phyloP scores from a whole-genome alignment of 208 protist genomes.

The Trichomonas vaginalis region DNA sequence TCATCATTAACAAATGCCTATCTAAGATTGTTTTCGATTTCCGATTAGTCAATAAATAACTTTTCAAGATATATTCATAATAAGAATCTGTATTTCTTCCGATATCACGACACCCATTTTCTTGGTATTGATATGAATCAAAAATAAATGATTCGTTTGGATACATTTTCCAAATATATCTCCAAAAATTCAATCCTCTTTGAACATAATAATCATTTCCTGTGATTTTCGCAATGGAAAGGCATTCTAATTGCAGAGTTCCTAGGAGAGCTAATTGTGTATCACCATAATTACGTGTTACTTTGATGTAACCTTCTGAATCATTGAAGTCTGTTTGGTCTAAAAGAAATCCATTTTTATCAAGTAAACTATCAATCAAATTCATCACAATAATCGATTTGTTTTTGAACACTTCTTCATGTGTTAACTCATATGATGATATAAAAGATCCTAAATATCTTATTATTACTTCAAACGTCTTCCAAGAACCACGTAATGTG shows the following conservation, averaged over 20 bases:
- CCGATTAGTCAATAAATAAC: not conserved
- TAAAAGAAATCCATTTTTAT: not conserved
- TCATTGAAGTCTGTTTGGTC: not conserved
- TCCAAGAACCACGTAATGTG: not conserved
- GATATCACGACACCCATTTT: not conserved
- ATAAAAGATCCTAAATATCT: slow-evolving; percentile 53
- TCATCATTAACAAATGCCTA: not conserved
- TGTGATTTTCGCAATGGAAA: slow-evolving; percentile 40
- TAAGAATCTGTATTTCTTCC: not conserved
- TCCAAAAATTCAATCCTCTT: not conserved
- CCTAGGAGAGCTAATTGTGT: slow-evolving; percentile 39
- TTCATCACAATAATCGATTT: slow-evolving; percentile 32
- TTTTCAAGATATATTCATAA: not conserved
- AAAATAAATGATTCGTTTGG: not conserved
- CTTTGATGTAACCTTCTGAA: slow-evolving; percentile 15
- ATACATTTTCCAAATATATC: not conserved
- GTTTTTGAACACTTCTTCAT: slow-evolving; percentile 23
- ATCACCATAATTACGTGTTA: slow-evolving; percentile 16
- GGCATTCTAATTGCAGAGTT: slow-evolving; percentile 56
- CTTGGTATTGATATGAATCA: not conserved
- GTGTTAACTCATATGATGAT: slow-evolving; percentile 40
- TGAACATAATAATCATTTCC: slow-evolving; percentile 34
- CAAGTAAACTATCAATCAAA: slow-evolving; percentile 41
- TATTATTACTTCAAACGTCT: slow-evolving; percentile 59
- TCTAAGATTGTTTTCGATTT: not conserved